Conservation (phyloP, 2,329 filamentous ascomycete genomes). For the Chaetomium sp. region DNA sequence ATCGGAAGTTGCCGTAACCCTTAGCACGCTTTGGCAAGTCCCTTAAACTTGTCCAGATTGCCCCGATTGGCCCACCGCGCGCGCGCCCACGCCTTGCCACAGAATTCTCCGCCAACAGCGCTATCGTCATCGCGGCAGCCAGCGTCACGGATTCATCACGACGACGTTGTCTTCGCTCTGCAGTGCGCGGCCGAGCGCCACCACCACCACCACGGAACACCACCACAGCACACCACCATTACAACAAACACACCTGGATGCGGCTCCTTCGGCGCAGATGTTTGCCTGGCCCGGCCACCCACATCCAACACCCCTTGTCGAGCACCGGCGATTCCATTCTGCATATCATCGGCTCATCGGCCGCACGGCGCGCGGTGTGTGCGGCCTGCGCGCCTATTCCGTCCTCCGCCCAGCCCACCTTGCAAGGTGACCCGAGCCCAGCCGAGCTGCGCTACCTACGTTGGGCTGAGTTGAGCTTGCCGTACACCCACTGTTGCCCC, state of each 20-base stretch:
- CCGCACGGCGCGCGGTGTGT: no score
- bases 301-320: no score
- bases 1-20: slow-evolving; percentile 22
- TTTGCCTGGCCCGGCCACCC: background rate
- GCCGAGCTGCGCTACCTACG: no score
- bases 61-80: slow-evolving; percentile 18
- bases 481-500: background rate
- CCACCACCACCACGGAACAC: no score
- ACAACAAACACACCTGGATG: slow-evolving; percentile 1
- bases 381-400: no score
- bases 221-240: background rate
- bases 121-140: background rate
- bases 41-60: slow-evolving; percentile 10
- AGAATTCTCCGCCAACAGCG: slow-evolving; percentile 10
- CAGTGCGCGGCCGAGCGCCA: no score
- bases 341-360: background rate
- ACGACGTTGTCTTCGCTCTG: no score
- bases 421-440: no score
- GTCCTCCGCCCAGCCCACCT: no score
- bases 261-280: slow-evolving; percentile 7
- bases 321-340: background rate
- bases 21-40: slow-evolving; percentile 3
- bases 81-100: slow-evolving; percentile 10
- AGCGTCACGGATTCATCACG: no score
- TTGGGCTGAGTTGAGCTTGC: background rate